Conservation (phyloP, 345 rosid genomes). For the Cardamine occulta region DNA sequence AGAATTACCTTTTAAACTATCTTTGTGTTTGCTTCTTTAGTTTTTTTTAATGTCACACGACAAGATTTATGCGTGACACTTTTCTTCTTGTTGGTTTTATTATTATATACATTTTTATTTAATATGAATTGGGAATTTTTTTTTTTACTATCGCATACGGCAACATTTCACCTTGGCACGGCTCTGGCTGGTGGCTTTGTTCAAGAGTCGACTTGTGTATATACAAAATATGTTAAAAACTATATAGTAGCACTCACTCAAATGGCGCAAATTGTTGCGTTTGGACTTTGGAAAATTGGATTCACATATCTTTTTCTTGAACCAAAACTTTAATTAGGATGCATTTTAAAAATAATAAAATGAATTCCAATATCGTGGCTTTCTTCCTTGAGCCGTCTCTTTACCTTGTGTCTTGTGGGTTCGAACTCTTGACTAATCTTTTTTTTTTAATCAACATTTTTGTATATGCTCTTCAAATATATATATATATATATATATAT, state of each 20-base stretch:
- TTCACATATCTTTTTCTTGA: constrained; percentile 11
- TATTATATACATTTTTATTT: too few species aligned
- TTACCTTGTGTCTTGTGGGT: constrained; percentile 32
- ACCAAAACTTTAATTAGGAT: constrained; percentile 23
- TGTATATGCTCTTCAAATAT: not conserved
- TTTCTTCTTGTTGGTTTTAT: too few species aligned
- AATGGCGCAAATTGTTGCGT: constrained; percentile 25
- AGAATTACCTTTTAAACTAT: too few species aligned
- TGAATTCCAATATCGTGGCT: constrained; percentile 11
- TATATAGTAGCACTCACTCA: constrained; percentile 33
- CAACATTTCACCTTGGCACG: too few species aligned
- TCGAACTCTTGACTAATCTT: not conserved
- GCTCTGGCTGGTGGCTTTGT: not conserved
- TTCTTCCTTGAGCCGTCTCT: constrained; percentile 4
- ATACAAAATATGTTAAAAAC: constrained; percentile 5
- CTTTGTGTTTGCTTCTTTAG: too few species aligned
- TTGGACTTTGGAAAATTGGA: constrained; percentile 13
- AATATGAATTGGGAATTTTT: too few species aligned
- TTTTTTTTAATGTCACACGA: too few species aligned
- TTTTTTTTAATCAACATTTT: not conserved
- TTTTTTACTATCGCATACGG: too few species aligned
- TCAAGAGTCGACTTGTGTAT: not conserved
- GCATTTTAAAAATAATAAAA: constrained; percentile 5
- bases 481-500: too few species aligned
- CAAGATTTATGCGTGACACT: too few species aligned